Evolutionary conservation across 1,284 basidiomycete species (phyloP).

Genomic region (Naganishia sp.): DNA sequence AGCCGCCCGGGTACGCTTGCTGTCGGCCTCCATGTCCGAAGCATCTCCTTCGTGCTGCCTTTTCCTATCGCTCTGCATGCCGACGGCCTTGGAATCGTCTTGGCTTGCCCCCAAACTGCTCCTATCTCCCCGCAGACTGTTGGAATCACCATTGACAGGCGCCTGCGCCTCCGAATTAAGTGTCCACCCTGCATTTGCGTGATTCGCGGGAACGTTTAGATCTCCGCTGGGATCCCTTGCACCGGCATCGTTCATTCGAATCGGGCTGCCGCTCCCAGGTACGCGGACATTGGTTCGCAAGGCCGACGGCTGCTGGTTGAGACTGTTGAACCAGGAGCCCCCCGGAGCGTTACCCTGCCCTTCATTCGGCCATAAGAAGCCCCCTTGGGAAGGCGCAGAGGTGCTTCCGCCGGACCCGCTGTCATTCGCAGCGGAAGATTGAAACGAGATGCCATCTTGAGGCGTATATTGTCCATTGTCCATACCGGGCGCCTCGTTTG

Average conservation of each 20-base stretch:
- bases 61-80: background rate
- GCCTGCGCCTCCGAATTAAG: background rate
- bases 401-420: background rate
- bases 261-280: background rate
- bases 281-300: constrained; percentile 2
- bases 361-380: background rate
- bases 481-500: background rate
- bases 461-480: constrained; percentile 2
- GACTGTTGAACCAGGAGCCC: constrained; percentile 13
- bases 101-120: background rate
- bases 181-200: background rate
- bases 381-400: background rate
- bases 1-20: constrained; percentile 5
- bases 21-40: background rate
- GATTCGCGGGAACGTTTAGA: background rate
- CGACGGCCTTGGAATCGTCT: background rate
- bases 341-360: background rate
- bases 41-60: background rate
- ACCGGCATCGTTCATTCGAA: background rate
- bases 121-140: background rate
- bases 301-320: constrained; percentile 6
- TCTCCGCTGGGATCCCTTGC: background rate
- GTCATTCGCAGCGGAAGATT: background rate
- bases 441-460: background rate
- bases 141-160: background rate